Conservation (phyloP, 371 early-diverging fungal genomes). For the Blastocladiella emersonii region DNA sequence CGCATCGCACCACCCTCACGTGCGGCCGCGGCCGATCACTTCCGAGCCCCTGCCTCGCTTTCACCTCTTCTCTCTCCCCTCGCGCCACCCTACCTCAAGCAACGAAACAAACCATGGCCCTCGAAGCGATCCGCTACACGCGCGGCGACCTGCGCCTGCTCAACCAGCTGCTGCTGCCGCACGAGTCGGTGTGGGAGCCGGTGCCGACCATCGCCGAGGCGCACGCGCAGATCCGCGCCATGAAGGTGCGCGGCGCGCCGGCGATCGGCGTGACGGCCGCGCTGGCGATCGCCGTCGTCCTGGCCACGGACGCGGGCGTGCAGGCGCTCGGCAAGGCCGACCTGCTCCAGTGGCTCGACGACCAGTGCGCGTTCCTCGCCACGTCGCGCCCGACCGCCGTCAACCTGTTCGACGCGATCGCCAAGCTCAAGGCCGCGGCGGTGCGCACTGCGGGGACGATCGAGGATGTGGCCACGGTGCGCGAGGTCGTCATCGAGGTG, state of each 20-base stretch:
- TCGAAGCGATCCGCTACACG: constrained; percentile 66
- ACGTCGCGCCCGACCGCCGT: constrained; percentile 93
- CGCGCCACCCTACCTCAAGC: too few relatives aligned
- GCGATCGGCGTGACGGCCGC: constrained; percentile 95
- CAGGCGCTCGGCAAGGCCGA: background rate
- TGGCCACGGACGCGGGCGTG: constrained; percentile 21
- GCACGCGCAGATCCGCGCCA: constrained; percentile 77
- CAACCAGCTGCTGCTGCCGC: constrained; percentile 86
- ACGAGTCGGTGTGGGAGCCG: constrained; percentile 60
- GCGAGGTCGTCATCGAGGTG: constrained; percentile 2
- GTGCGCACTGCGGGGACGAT: constrained; percentile 15
- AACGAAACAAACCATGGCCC: constrained; percentile 25
- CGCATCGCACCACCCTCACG: too few relatives aligned
- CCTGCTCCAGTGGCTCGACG: constrained; percentile 31
- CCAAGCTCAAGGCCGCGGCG: constrained; percentile 30
- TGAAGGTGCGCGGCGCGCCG: constrained; percentile 91
- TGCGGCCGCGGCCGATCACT: too few relatives aligned
- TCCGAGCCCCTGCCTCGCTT: too few relatives aligned
- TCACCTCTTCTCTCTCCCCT: too few relatives aligned
- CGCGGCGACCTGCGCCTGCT: constrained; percentile 53
- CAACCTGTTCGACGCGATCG: constrained; percentile 87
- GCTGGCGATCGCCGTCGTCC: constrained; percentile 74
- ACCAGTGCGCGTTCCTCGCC: constrained; percentile 58
- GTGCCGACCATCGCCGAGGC: constrained; percentile 54
- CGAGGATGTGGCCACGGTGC: constrained; percentile 10